These are phyloP conservation scores for Steccherinum ochraceum DNA, from an alignment of 768 basidiomycete species.

Conservation along the genomic window DNA sequence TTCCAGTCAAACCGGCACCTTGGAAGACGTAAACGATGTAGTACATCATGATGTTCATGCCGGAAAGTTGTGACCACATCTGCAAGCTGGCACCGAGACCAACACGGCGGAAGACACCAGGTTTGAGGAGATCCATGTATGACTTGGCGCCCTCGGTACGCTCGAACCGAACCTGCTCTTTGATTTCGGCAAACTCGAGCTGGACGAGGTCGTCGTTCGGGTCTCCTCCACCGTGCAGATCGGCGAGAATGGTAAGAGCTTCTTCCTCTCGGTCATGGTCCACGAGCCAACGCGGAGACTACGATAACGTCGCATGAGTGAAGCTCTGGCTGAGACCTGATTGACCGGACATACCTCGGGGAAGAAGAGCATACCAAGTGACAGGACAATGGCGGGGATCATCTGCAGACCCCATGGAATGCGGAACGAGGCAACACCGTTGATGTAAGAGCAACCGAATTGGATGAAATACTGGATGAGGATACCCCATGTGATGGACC, in stretches of 20 bases:
- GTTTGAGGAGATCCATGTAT: constrained; percentile 58
- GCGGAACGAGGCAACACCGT: constrained; percentile 67
- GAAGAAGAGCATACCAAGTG: constrained; percentile 60
- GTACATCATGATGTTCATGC: constrained; percentile 85
- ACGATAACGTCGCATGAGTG: not conserved
- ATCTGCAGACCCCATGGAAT: constrained; percentile 78
- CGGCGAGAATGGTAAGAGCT: constrained; percentile 66
- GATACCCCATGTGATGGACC: constrained; percentile 76
- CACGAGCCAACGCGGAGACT: constrained; percentile 58
- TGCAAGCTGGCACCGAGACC: constrained; percentile 65
- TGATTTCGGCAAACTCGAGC: constrained; percentile 67
- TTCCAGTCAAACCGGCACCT: constrained; percentile 70
- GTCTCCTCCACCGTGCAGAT: constrained; percentile 65
- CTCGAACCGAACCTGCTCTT: constrained; percentile 49
- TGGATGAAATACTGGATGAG: constrained; percentile 71
- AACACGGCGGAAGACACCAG: constrained; percentile 64
- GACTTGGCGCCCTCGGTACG: constrained; percentile 67
- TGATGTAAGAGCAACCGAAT: constrained; percentile 69
- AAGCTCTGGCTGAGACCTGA: too few species aligned
- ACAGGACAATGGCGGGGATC: constrained; percentile 70
- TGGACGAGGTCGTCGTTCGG: constrained; percentile 52
- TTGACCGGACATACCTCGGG: constrained; percentile 34
- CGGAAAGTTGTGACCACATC: constrained; percentile 74
- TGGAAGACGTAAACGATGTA: constrained; percentile 65
- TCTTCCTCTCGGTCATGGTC: constrained; percentile 56